These are phyloP conservation scores for Pistacia vera DNA, from an alignment of 345 rosid genomes.

Conservation along the genomic window DNA sequence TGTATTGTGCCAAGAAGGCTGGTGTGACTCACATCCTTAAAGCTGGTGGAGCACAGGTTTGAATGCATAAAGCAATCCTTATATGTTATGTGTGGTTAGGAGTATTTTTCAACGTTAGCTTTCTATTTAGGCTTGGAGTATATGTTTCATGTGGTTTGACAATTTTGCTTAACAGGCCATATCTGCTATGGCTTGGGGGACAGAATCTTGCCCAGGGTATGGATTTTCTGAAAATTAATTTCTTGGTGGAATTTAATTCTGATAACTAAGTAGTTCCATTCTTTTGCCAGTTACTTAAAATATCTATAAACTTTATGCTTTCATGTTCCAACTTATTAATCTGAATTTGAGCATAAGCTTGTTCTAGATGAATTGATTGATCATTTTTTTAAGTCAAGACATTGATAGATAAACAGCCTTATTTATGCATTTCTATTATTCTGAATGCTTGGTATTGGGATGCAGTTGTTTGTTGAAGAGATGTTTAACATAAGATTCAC, in stretches of 20 bases:
- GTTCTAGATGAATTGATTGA: neutral
- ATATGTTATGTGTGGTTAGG: neutral
- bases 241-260: neutral
- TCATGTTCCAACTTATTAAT: neutral
- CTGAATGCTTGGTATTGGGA: neutral
- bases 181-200: slow-evolving; percentile 99
- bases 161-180: slow-evolving; percentile 60
- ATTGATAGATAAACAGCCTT: neutral
- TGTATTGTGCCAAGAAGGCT: slow-evolving; percentile 91
- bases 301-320: neutral
- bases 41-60: slow-evolving; percentile 97
- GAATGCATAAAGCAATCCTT: slow-evolving; percentile 12
- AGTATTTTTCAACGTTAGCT: neutral
- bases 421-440: neutral
- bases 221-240: slow-evolving; percentile 9
- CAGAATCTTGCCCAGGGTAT: slow-evolving; percentile 93
- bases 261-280: neutral
- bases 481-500: neutral
- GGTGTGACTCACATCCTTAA: slow-evolving; percentile 95
- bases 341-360: neutral
- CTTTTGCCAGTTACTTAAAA: neutral
- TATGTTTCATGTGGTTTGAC: neutral
- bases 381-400: neutral
- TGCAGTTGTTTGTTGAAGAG: neutral
- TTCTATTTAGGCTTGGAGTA: slow-evolving; percentile 2